These are phyloP conservation scores for Chaetomium tenue DNA, from an alignment of 495 filamentous ascomycete species.

Conservation along the genomic window DNA sequence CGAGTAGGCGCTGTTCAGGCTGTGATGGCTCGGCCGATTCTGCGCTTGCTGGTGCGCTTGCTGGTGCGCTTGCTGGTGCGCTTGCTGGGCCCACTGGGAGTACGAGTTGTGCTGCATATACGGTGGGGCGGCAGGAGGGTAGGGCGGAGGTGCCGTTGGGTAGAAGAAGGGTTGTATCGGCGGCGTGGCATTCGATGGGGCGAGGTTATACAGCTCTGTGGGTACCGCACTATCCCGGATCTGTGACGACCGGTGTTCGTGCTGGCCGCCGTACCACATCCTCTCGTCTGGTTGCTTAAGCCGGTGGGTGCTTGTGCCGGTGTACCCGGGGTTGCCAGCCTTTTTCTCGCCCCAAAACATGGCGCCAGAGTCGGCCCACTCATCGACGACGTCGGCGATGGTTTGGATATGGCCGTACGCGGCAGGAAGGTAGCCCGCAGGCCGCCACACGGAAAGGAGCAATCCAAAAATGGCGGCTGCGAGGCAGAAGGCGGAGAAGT, in stretches of 20 bases:
- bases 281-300: conserved; percentile 27
- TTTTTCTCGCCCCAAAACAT: conserved; percentile 49
- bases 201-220: conserved; percentile 10
- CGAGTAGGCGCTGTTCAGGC: conserved; percentile 25
- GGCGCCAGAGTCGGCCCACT: conserved; percentile 39
- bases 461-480: conserved; percentile 40
- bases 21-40: conserved; percentile 20
- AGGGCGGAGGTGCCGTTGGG: neutral
- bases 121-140: neutral
- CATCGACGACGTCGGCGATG: conserved; percentile 46
- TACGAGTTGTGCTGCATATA: conserved; percentile 2
- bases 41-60: conserved; percentile 14
- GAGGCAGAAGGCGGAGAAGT: conserved; percentile 35
- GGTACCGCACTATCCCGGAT: conserved; percentile 7
- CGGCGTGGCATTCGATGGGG: neutral
- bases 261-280: conserved; percentile 26
- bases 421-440: conserved; percentile 44
- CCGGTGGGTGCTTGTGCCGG: conserved; percentile 27
- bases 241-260: conserved; percentile 3
- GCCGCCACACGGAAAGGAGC: conserved; percentile 36
- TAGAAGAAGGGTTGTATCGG: neutral
- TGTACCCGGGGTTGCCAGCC: conserved; percentile 23
- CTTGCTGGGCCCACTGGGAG: conserved; percentile 18
- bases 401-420: conserved; percentile 49
- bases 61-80: conserved; percentile 10